Conservation (phyloP, 2,329 filamentous ascomycete species). For the Ceratocystis lukuohia region DNA sequence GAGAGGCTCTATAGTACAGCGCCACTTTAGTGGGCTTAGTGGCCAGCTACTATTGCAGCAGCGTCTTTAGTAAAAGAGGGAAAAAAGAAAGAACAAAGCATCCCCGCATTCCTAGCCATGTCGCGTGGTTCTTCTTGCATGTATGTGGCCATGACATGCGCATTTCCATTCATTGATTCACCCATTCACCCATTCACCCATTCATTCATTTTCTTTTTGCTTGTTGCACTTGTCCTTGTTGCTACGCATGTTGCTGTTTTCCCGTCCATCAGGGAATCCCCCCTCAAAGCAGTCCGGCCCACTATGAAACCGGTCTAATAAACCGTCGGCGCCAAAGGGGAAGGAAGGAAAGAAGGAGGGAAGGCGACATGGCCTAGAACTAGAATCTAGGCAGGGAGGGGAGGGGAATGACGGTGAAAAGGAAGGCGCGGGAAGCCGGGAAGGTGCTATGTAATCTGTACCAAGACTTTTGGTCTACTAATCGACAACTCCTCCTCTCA, state of each 20-base stretch:
- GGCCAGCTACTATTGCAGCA: too few species aligned
- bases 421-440: neutral
- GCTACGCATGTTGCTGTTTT: neutral
- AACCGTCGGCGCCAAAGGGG: conserved; percentile 1
- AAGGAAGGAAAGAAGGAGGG: neutral
- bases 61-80: too few species aligned
- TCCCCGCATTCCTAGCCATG: too few species aligned
- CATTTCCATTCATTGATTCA: too few species aligned
- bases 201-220: too few species aligned
- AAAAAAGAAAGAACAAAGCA: too few species aligned
- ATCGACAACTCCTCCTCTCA: neutral
- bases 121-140: too few species aligned
- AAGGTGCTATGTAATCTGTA: neutral
- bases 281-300: neutral
- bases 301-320: conserved; percentile 7
- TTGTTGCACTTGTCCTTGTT: too few species aligned
- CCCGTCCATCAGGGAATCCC: neutral
- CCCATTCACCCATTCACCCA: too few species aligned
- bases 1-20: too few species aligned
- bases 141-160: too few species aligned
- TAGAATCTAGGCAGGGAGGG: neutral
- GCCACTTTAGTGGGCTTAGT: too few species aligned
- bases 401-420: neutral
- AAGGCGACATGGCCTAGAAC: neutral
- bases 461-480: neutral